A percentile compares a stretch with the other conserved stretches of the same genome.
Evolutionary conservation across 805 yeast genomes (phyloP).

Genomic region (Ogataea paraovalis): DNA sequence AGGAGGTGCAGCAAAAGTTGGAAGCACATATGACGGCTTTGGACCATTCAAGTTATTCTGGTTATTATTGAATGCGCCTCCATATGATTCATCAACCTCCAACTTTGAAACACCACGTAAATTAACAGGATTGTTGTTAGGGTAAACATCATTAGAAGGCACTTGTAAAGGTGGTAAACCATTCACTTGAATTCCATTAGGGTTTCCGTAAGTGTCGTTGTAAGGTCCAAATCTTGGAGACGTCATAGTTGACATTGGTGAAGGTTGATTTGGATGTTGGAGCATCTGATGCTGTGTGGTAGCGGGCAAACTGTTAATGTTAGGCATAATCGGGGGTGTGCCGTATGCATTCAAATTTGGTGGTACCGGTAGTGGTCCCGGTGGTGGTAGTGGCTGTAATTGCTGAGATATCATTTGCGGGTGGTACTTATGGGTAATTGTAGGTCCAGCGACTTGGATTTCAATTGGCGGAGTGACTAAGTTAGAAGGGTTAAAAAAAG

Average conservation of each 20-base stretch:
- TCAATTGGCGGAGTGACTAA: neutral
- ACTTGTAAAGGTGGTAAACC: neutral
- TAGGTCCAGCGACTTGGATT: neutral
- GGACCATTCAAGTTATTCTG: neutral
- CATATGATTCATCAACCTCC: neutral
- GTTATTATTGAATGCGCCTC: neutral
- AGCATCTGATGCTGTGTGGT: neutral
- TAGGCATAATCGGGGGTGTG: neutral
- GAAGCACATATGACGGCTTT: neutral
- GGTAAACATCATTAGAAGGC: neutral
- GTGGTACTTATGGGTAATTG: neutral
- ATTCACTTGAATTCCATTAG: neutral
- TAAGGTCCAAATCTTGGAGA: neutral
- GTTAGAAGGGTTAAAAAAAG: neutral
- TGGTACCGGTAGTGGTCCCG: neutral
- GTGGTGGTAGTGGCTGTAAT: neutral
- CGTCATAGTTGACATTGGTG: neutral
- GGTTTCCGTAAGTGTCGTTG: neutral
- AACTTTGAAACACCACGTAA: neutral
- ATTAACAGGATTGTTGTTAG: neutral
- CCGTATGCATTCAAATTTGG: neutral
- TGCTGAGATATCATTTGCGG: neutral
- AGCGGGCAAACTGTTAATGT: neutral
- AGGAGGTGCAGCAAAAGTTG: neutral
- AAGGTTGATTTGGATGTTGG: neutral